Evolutionary conservation across 306 rosid species (phyloP), one percentile per base, ranked within the genome.

Genomic region (Cucurbita argyrosperma): DNA sequence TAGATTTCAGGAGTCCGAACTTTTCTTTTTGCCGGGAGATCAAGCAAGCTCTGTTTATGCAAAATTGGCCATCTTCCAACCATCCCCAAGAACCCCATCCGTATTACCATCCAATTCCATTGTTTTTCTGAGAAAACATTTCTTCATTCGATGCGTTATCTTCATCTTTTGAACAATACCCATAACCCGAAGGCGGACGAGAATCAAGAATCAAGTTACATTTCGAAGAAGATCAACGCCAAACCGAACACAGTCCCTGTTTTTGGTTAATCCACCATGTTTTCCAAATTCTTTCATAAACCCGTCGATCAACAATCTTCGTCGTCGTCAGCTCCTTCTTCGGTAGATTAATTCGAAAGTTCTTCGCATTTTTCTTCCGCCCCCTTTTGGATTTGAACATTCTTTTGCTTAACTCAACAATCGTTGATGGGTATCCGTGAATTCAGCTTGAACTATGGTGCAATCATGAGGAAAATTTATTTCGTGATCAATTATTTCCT

Each of bases 231-330:
- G 71, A 74, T 71, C 74, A 75, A 76, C 49, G 0, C 3, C 1
- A 21, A 21, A 18, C 53, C 16, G 2, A 67, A 11, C 18, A 3
- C 71, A 21, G 37, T 18, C 38, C 59, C 43, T 59, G 82, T 74
- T 79, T 78, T 79, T 67, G 14, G 43, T 71, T 71, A 79, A 30
- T 71, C 80, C 79, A 58, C 80, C 19, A 90, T 92, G 97, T 87
- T 92, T 26, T 76, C 95, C 61, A 84, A 82, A 81, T 50, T 90
- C 26, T 85, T 90, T 54, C 87, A 82, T 9, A 85, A 87, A 64
- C 58, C 79, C 38, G 19, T 76, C 5, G 64, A 74, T 21, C 81
- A 71, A 19, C 83, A 83, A 45, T 18, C 60, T n/a, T 38, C 70
- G 10, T 40, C 37, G 42, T 74, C 66, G 3, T 39, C 63, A n/a